phyloP scores from a whole-genome alignment of 2,329 filamentous ascomycete species.

The Ophiocordyceps camponoti-rufipedis region DNA sequence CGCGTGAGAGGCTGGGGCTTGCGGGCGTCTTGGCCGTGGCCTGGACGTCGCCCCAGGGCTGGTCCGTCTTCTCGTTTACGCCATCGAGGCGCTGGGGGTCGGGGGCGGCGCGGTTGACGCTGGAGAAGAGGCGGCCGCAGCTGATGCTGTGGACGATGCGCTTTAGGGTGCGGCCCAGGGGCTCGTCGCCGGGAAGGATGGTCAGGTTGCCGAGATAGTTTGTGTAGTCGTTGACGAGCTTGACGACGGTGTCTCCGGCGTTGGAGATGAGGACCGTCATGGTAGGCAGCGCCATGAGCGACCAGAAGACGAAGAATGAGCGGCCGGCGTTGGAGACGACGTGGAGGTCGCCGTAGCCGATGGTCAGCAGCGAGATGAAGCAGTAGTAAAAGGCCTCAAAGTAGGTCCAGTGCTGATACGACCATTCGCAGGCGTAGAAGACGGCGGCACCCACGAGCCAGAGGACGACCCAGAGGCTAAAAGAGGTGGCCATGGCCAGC shows the following conservation, averaged over 20 bases:
- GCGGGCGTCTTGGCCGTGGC: not conserved
- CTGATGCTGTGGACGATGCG: constrained; percentile 22
- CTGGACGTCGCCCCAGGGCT: not conserved
- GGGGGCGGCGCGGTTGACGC: constrained; percentile 1
- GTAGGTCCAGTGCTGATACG: constrained; percentile 48
- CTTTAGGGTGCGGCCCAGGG: constrained; percentile 26
- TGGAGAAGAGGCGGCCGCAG: constrained; percentile 21
- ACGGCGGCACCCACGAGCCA: constrained; percentile 69
- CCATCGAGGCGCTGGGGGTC: not conserved
- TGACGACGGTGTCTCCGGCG: constrained; percentile 69
- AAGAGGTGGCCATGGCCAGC: constrained; percentile 52
- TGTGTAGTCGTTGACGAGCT: constrained; percentile 34
- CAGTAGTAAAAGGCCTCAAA: constrained; percentile 74
- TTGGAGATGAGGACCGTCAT: constrained; percentile 77
- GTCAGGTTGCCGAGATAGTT: constrained; percentile 39
- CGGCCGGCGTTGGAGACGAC: constrained; percentile 63
- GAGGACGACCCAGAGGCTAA: constrained; percentile 49
- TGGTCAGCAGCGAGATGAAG: constrained; percentile 66
- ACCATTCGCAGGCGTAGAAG: constrained; percentile 37
- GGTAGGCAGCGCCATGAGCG: constrained; percentile 65
- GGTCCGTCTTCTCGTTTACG: constrained; percentile 5
- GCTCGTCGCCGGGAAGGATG: constrained; percentile 38
- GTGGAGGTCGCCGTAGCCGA: constrained; percentile 70
- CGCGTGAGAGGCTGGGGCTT: not conserved
- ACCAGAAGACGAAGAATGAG: constrained; percentile 90